Evolutionary conservation across 768 basidiomycete genomes (phyloP).

Genomic region (Mycena floridula): DNA sequence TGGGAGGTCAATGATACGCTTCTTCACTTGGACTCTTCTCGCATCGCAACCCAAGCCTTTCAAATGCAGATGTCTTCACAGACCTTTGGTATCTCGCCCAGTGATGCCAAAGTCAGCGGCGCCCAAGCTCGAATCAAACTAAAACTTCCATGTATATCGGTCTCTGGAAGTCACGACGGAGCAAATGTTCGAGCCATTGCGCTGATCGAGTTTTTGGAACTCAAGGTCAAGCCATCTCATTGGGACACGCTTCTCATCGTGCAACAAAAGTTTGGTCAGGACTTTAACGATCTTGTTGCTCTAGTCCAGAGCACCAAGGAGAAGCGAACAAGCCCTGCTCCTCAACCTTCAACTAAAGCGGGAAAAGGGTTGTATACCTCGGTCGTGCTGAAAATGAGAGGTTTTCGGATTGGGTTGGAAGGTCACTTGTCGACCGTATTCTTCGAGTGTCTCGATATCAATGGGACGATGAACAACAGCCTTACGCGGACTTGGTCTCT

Average conservation of each 20-base stretch:
- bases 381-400: slow-evolving; percentile 61
- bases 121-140: slow-evolving; percentile 52
- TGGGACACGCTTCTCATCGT: slow-evolving; percentile 81
- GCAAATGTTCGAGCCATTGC: slow-evolving; percentile 45
- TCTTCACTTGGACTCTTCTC: slow-evolving; percentile 38
- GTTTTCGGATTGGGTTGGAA: slow-evolving; percentile 76
- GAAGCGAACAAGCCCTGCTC: slow-evolving; percentile 14
- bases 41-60: slow-evolving; percentile 37
- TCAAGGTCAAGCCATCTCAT: slow-evolving; percentile 74
- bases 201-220: slow-evolving; percentile 61
- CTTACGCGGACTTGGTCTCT: slow-evolving; percentile 57
- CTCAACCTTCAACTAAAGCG: slow-evolving; percentile 9
- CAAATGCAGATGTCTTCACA: slow-evolving; percentile 64
- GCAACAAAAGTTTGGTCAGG: slow-evolving; percentile 85
- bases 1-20: slow-evolving; percentile 57
- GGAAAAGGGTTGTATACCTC: slow-evolving; percentile 29
- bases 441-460: slow-evolving; percentile 71
- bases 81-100: slow-evolving; percentile 51
- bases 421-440: slow-evolving; percentile 66
- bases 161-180: slow-evolving; percentile 54
- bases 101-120: slow-evolving; percentile 26
- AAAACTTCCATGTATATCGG: slow-evolving; percentile 56
- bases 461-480: slow-evolving; percentile 50
- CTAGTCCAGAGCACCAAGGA: slow-evolving; percentile 57
- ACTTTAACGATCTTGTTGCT: slow-evolving; percentile 74